A percentile compares a stretch with the other conserved stretches of the same genome.
Conservation (phyloP, 2,329 filamentous ascomycete genomes). For the Podosphaera leucotricha region DNA sequence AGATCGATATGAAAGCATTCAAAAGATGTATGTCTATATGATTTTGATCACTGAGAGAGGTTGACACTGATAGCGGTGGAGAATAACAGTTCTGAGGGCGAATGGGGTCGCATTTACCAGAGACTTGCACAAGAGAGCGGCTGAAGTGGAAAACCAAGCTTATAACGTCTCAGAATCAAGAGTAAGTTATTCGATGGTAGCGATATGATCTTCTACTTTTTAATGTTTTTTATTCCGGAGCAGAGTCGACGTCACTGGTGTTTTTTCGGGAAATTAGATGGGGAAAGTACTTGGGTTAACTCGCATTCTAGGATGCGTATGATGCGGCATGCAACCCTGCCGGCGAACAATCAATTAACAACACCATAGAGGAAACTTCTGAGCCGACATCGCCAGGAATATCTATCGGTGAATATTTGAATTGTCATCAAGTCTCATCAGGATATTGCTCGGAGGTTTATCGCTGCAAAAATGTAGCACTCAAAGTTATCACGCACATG, state of each 20-base stretch:
- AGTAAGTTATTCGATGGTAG: no score
- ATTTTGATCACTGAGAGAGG: background rate
- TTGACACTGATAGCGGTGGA: conserved; percentile 3
- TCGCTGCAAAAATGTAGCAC: conserved; percentile 35
- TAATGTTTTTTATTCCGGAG: no score
- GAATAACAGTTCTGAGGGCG: conserved; percentile 14
- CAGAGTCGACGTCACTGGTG: background rate
- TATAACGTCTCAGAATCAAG: conserved; percentile 32
- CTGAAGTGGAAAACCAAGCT: conserved; percentile 39
- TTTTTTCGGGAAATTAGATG: background rate
- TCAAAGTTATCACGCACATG: conserved; percentile 68
- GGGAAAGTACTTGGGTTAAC: background rate
- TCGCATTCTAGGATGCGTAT: conserved; percentile 30
- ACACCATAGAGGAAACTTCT: background rate
- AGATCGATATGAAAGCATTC: conserved; percentile 37
- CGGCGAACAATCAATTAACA: background rate
- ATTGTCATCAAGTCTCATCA: conserved; percentile 30
- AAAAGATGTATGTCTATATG: conserved; percentile 29
- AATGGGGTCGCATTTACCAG: conserved; percentile 22
- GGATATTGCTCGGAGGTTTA: conserved; percentile 74
- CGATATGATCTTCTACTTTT: no score
- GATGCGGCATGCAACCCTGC: conserved; percentile 17
- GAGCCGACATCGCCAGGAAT: conserved; percentile 14
- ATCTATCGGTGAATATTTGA: conserved; percentile 27
- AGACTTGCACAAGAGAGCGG: conserved; percentile 28